Evolutionary conservation across 495 filamentous ascomycete genomes (phyloP), one percentile per base, ranked within the genome.

Genomic region (Neurospora terricola): DNA sequence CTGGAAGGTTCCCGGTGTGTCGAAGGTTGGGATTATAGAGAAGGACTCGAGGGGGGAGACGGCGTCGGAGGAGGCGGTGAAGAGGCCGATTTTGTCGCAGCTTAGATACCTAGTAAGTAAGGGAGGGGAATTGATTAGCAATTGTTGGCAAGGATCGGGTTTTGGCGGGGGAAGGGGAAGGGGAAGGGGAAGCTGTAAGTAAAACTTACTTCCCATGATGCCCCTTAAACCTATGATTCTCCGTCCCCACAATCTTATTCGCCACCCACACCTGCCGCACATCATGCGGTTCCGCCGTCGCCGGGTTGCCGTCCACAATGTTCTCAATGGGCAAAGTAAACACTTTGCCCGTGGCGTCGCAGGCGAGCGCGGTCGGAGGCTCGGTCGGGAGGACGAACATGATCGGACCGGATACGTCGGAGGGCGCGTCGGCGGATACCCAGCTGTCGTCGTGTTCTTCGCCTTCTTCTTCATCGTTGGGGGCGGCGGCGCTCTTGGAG

Each of bases 201-300:
- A 37, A 37, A 37, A 37, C 37, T 40, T 40, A 93, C 90, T 89
- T 90, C 74, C 95, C 94, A 83, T 96, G 90, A 81, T 93, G 90
- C 0, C 91, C 91, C 82, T 97, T 97, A 79, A 99, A 93, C 72
- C 91, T 92, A 76, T 91, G 90, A 38, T 84, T 81, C 73, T 96
- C 93, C 11, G 90, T 93, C 5, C 96, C 96, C 5, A 92, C 90
- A 21, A 97, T 90, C 73, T 86, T 85, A 75, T 92, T 97, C 71
- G 93, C 94, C 71, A 98, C 87, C 94, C 94, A 98, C 23, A 99
- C 96, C 83, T 98, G 94, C 74, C 94, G 85, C 27, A 98, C 93
- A 81, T 97, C 93, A 77, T 97, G 94, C 68, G 96, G 96, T 81
- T 98, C 96, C 39, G 95, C 93, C 5, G 89, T 96, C 18, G 83